Percentiles rank a stretch among this genome's conserved stretches.
phyloP scores from a whole-genome alignment of 1,139 yeast genomes.

The Pichia sp. region DNA sequence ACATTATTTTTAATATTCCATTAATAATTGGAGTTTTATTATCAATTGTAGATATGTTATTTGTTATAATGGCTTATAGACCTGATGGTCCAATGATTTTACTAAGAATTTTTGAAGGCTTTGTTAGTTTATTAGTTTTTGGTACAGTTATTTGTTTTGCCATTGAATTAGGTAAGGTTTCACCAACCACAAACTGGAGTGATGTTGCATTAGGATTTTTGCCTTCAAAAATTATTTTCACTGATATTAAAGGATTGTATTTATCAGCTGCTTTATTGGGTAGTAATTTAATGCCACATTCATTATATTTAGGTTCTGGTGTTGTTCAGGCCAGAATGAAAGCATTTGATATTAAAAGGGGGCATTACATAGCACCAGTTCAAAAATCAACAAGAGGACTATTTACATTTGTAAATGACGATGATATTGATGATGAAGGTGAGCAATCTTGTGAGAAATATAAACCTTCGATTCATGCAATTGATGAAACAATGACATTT shows the following conservation, averaged over 20 bases:
- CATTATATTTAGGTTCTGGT: conserved; percentile 86
- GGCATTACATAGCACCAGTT: conserved; percentile 37
- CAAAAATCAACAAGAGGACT: conserved; percentile 14
- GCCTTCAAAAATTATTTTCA: conserved; percentile 64
- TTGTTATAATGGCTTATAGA: conserved; percentile 80
- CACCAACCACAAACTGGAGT: conserved; percentile 34
- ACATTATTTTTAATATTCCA: conserved; percentile 74
- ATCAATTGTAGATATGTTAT: conserved; percentile 77
- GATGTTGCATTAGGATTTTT: conserved; percentile 61
- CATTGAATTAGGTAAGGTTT: conserved; percentile 65
- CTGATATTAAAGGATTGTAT: conserved; percentile 73
- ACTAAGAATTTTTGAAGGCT: conserved; percentile 74
- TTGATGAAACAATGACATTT: conserved; percentile 60
- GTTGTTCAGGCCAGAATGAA: conserved; percentile 83
- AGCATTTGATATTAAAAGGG: conserved; percentile 70
- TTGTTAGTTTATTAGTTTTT: conserved; percentile 69
- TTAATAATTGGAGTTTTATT: conserved; percentile 70
- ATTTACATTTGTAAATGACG: conserved; percentile 16
- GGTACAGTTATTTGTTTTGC: conserved; percentile 84
- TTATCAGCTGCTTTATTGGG: conserved; percentile 88
- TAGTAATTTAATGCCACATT: conserved; percentile 98
- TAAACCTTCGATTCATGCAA: conserved; percentile 66
- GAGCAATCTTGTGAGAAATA: conserved; percentile 28
- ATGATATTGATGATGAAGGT: background rate
- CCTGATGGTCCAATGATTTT: conserved; percentile 81